These are phyloP conservation scores for Rhipidocladum racemiflorum DNA, from an alignment of 176 grass and related monocot genomes.

Conservation along the genomic window DNA sequence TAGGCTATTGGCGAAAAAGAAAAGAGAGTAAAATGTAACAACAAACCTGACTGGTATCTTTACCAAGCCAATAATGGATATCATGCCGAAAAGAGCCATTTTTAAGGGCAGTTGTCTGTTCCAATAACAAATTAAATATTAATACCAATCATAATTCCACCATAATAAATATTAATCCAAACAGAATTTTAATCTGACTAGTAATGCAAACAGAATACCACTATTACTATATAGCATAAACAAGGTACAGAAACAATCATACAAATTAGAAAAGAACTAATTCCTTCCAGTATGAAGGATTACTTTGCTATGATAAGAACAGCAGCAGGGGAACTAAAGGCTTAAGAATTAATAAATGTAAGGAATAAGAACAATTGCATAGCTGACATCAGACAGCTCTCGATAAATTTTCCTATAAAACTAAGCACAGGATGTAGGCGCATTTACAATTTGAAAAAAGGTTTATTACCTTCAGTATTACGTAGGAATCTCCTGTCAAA, in stretches of 20 bases:
- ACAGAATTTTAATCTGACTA: not conserved
- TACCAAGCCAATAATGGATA: constrained; percentile 99
- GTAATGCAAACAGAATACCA: constrained; percentile 14
- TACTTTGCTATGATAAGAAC: not conserved
- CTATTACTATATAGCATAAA: constrained; percentile 21
- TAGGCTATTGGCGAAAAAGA: constrained; percentile 24
- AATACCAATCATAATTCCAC: constrained; percentile 12
- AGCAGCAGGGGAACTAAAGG: not conserved
- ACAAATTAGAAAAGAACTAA: not conserved
- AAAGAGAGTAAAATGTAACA: constrained; percentile 13
- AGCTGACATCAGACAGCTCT: constrained; percentile 14
- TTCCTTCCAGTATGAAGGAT: constrained; percentile 26
- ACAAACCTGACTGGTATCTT: constrained; percentile 90
- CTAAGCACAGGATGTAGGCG: not conserved
- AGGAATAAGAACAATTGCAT: constrained; percentile 1
- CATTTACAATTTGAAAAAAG: constrained; percentile 22
- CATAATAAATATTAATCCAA: constrained; percentile 16
- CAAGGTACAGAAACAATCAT: not conserved
- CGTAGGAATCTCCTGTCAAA: constrained; percentile 86
- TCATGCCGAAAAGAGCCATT: constrained; percentile 88
- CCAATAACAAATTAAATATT: constrained; percentile 24
- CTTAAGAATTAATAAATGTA: constrained; percentile 5
- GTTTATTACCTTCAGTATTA: constrained; percentile 79
- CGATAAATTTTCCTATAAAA: not conserved
- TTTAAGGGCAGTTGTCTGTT: constrained; percentile 78